phyloP scores from a whole-genome alignment of 768 basidiomycete species.

The Pisolithus tinctorius region DNA sequence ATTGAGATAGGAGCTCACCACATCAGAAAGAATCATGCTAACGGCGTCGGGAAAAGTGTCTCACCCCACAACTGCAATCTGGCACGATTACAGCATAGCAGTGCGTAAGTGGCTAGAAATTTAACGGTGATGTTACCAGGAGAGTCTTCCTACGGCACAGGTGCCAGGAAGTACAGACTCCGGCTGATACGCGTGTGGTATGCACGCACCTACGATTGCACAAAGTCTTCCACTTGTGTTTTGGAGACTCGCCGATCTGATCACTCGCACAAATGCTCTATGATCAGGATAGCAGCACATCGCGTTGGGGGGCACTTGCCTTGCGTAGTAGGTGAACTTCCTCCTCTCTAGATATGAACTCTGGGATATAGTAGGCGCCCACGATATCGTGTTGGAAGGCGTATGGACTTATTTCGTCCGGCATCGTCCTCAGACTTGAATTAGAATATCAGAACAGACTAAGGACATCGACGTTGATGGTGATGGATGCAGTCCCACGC shows the following conservation, averaged over 20 bases:
- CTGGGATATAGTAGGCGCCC: constrained; percentile 62
- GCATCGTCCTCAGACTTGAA: constrained; percentile 4
- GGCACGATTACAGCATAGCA: not conserved
- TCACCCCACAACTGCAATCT: constrained; percentile 74
- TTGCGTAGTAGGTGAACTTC: constrained; percentile 74
- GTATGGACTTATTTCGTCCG: constrained; percentile 5
- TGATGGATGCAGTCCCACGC: too few relatives aligned
- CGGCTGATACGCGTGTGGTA: too few relatives aligned
- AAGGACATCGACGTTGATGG: too few relatives aligned
- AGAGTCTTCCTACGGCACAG: too few relatives aligned
- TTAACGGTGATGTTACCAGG: too few relatives aligned
- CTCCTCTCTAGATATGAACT: constrained; percentile 72
- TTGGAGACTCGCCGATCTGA: constrained; percentile 75
- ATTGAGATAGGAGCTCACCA: constrained; percentile 5
- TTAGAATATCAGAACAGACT: too few relatives aligned
- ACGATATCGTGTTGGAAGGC: constrained; percentile 22
- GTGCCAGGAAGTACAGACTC: not conserved
- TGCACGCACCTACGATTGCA: constrained; percentile 41
- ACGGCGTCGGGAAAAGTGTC: constrained; percentile 6
- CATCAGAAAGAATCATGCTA: not conserved
- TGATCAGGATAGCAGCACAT: not conserved
- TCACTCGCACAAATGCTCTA: constrained; percentile 6
- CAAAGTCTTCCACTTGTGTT: constrained; percentile 74
- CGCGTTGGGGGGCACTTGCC: constrained; percentile 31
- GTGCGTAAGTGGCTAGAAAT: not conserved